phyloP scores from a whole-genome alignment of 2,329 filamentous ascomycete species.

The Mycosphaerella sp. region DNA sequence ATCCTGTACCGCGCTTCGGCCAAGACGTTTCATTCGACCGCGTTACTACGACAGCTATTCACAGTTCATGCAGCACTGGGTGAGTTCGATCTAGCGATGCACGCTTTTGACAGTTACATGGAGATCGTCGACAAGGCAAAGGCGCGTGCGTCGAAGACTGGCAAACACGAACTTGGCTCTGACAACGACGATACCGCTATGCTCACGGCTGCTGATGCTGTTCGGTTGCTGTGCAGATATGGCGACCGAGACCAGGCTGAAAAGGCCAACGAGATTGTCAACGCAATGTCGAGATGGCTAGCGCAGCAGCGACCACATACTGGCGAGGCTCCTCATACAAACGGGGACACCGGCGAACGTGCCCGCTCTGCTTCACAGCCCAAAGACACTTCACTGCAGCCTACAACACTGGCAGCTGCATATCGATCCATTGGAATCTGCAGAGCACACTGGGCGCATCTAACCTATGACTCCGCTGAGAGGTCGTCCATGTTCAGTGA shows the following conservation, averaged over 20 bases:
- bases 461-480: constrained; percentile 64
- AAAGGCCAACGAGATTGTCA: constrained; percentile 66
- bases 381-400: constrained; percentile 46
- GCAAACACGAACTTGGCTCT: constrained; percentile 62
- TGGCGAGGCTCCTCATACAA: constrained; percentile 10
- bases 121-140: constrained; percentile 82
- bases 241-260: constrained; percentile 68
- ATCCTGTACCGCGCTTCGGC: constrained; percentile 84
- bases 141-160: constrained; percentile 69
- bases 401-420: constrained; percentile 59
- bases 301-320: constrained; percentile 48
- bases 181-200: constrained; percentile 74
- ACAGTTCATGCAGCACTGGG: constrained; percentile 79
- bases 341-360: constrained; percentile 8
- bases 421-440: constrained; percentile 83
- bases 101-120: constrained; percentile 85
- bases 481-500: constrained; percentile 69
- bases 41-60: constrained; percentile 80
- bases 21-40: constrained; percentile 91
- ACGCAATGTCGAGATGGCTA: constrained; percentile 69
- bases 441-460: constrained; percentile 78
- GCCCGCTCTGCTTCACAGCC: constrained; percentile 20
- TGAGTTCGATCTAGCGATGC: constrained; percentile 87
- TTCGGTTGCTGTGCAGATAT: constrained; percentile 75
- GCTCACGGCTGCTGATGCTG: constrained; percentile 70